Evolutionary conservation across 2,329 filamentous ascomycete species (phyloP), one percentile per base, ranked within the genome.

Genomic region (Chaetomium globosum): DNA sequence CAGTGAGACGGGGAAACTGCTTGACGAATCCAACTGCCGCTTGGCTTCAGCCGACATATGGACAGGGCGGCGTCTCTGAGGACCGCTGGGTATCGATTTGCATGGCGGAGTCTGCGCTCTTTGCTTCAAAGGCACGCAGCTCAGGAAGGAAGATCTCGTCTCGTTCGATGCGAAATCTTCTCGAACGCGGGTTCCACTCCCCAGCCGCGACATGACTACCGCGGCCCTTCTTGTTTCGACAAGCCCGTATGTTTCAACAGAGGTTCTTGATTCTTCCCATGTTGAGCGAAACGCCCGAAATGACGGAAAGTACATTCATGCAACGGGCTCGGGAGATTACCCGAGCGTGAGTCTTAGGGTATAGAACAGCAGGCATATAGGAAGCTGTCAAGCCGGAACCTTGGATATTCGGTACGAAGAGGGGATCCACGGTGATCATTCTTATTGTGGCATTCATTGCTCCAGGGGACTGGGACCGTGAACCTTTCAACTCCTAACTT

Each of bases 341-440:
- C 59, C 36, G 23, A 55, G 43, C 56, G 48, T n/a, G 61, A 64
- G 64, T 68, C 63, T 61, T 63, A 63, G 67, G 57, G 33, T 36
- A 69, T 68, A 67, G 61, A 36, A 64, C 8, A 21, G 52, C 26
- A 61, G 59, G 65, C 58, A 64, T 69, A 68, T 65, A 68, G 39
- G 39, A 43, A 43, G 52, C 46, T 65, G 60, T 57, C 36, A 57
- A 59, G 52, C 16, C 46, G 51, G 58, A 57, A 63, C 57, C 57
- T 61, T 67, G 67, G n/a, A 58, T 65, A 46, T 52, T 31, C 46
- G 59, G 57, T 61, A 62, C 63, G 9, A 36, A 39, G 43, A 57
- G 65, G 61, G 69, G 67, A 67, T 68, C 61, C 30, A 53, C 33
- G 65, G 60, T 68, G 54, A 46, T 59, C 46, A 46, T 3, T 68